Percentiles rank a stretch among this genome's conserved stretches.
Evolutionary conservation across 202 grass and related monocot species (phyloP).

Genomic region (Brachypodium distachyon): DNA sequence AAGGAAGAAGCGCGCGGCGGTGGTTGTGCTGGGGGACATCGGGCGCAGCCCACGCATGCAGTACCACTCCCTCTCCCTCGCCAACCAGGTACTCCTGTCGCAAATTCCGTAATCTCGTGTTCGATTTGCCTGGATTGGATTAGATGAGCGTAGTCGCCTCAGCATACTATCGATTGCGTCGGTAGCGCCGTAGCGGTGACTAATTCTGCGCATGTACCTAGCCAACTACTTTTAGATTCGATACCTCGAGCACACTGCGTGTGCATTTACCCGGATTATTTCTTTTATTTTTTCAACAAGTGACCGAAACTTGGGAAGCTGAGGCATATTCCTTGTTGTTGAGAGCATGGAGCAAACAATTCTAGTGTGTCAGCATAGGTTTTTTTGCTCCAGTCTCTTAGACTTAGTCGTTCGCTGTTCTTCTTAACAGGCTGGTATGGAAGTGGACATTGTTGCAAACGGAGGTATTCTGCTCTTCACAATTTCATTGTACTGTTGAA

Average conservation of each 20-base stretch:
- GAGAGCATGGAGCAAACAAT: neutral
- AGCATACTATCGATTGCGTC: neutral
- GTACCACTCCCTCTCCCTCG: conserved; percentile 92
- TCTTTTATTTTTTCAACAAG: neutral
- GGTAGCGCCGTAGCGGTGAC: neutral
- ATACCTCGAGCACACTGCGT: neutral
- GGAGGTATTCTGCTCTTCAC: conserved; percentile 45
- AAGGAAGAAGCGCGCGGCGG: conserved; percentile 53
- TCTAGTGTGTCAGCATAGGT: neutral
- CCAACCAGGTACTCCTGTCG: conserved; percentile 42
- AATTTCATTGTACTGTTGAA: neutral
- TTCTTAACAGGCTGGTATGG: conserved; percentile 57
- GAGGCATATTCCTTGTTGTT: neutral
- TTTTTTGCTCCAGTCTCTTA: neutral
- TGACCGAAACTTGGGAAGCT: neutral
- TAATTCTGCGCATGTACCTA: neutral
- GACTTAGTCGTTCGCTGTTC: neutral
- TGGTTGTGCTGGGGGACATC: conserved; percentile 89
- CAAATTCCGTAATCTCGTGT: neutral
- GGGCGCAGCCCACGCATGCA: conserved; percentile 97
- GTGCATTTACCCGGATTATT: neutral
- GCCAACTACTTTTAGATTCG: too few species aligned
- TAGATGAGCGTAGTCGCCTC: neutral
- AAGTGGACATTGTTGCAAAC: conserved; percentile 91
- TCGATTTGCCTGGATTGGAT: neutral